Conservation (phyloP, 805 yeast species). For the Candida coquimbonensis region DNA sequence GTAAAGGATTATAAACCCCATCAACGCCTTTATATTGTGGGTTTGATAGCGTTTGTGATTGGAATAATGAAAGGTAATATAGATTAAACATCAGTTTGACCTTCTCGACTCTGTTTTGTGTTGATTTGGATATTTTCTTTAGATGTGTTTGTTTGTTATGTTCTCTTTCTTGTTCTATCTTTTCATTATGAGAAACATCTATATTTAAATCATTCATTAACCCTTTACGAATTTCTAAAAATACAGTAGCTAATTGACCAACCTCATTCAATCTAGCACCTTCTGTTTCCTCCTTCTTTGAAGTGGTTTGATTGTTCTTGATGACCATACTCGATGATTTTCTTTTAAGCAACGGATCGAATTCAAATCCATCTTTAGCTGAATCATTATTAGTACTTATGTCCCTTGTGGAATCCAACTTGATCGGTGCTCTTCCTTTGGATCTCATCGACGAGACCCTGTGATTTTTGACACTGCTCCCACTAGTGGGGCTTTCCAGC, state of each 20-base stretch:
- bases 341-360: slow-evolving; percentile 15
- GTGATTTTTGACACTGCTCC: too few relatives aligned
- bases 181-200: slow-evolving; percentile 21
- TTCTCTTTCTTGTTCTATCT: slow-evolving; percentile 17
- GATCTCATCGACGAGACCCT: not conserved
- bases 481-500: too few relatives aligned
- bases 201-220: slow-evolving; percentile 37
- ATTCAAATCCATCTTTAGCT: slow-evolving; percentile 18
- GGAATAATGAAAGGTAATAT: slow-evolving; percentile 19
- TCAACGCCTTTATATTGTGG: slow-evolving; percentile 39
- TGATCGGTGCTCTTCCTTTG: not conserved
- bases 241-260: slow-evolving; percentile 32
- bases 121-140: slow-evolving; percentile 27
- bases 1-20: slow-evolving; percentile 75
- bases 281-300: not conserved
- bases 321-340: not conserved
- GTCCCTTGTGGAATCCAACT: not conserved
- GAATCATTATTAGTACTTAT: not conserved
- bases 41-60: slow-evolving; percentile 12
- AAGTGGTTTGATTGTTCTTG: not conserved
- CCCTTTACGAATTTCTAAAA: slow-evolving; percentile 35
- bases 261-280: slow-evolving; percentile 22
- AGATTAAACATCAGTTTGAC: slow-evolving; percentile 34
- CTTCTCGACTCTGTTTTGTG: slow-evolving; percentile 41
- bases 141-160: slow-evolving; percentile 4